A percentile compares a stretch with the other conserved stretches of the same genome.
Conservation (phyloP, 2,329 filamentous ascomycete species). For the Xylaria multiplex region DNA sequence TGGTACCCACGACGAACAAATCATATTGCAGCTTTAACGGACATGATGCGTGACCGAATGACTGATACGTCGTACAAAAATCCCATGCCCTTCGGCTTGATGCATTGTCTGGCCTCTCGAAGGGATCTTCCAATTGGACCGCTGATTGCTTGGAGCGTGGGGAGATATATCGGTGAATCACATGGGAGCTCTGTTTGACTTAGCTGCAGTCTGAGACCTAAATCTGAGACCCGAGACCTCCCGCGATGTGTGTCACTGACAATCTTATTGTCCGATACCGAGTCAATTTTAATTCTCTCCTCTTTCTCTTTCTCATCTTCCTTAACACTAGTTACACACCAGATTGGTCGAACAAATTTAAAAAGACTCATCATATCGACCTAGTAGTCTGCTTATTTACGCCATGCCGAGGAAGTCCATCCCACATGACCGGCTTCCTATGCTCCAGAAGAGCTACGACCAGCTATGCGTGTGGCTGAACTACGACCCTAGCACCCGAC, state of each 20-base stretch:
- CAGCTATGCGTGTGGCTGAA: constrained; percentile 43
- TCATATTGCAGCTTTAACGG: constrained; percentile 3
- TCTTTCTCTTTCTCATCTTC: no score
- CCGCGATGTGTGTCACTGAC: constrained; percentile 14
- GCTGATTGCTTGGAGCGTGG: neutral
- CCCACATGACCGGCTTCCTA: constrained; percentile 36
- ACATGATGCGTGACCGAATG: constrained; percentile 20
- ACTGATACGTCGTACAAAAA: constrained; percentile 3
- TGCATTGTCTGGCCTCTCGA: constrained; percentile 25
- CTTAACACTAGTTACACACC: neutral
- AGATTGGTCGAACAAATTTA: neutral
- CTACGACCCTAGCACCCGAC: constrained; percentile 39
- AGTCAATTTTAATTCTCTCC: neutral
- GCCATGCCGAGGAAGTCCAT: constrained; percentile 37
- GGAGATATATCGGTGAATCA: neutral
- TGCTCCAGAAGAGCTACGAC: constrained; percentile 40
- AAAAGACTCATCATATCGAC: neutral
- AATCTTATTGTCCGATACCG: constrained; percentile 23
- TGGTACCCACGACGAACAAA: constrained; percentile 5
- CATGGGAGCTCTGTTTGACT: constrained; percentile 20
- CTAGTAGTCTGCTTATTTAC: neutral
- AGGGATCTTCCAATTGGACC: constrained; percentile 10
- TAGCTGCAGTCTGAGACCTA: neutral
- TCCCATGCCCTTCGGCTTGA: constrained; percentile 21
- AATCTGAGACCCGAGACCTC: constrained; percentile 7